Conservation (phyloP, 2,329 filamentous ascomycete species). For the Kalmusia sp. region DNA sequence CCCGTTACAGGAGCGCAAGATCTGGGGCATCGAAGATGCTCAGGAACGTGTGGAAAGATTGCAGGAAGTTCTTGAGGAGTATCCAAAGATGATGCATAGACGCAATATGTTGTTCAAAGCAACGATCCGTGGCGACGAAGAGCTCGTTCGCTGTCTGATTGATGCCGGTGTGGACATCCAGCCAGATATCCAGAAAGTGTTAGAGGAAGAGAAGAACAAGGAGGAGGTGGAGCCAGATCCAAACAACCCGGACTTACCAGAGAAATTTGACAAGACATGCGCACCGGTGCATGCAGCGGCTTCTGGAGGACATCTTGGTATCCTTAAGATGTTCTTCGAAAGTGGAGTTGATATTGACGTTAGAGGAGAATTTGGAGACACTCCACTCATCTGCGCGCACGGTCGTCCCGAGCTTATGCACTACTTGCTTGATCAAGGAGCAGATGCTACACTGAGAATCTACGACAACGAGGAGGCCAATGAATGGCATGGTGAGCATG, state of each 20-base stretch:
- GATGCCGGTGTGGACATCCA: slow-evolving; percentile 1
- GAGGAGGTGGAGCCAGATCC: background rate
- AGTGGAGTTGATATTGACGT: background rate
- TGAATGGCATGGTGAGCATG: background rate
- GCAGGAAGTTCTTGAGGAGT: slow-evolving; percentile 4
- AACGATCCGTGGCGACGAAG: slow-evolving; percentile 2
- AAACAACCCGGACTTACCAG: background rate
- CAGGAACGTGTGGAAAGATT: slow-evolving; percentile 3
- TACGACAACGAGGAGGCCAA: background rate
- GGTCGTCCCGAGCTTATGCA: background rate
- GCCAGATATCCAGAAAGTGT: background rate
- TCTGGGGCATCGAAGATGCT: slow-evolving; percentile 8
- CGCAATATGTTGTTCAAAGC: slow-evolving; percentile 5
- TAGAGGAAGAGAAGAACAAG: background rate
- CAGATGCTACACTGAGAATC: background rate
- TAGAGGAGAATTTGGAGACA: background rate
- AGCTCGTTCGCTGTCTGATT: background rate
- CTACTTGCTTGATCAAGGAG: background rate
- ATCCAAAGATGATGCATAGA: slow-evolving; percentile 5
- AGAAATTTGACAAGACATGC: background rate
- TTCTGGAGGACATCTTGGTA: background rate
- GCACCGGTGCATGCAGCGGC: background rate
- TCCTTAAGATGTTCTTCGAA: background rate
- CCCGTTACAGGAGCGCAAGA: slow-evolving; percentile 4
- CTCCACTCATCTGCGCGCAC: background rate